These are phyloP conservation scores for Musa itinerans DNA, from an alignment of 176 grass and related monocot genomes.

Conservation along the genomic window DNA sequence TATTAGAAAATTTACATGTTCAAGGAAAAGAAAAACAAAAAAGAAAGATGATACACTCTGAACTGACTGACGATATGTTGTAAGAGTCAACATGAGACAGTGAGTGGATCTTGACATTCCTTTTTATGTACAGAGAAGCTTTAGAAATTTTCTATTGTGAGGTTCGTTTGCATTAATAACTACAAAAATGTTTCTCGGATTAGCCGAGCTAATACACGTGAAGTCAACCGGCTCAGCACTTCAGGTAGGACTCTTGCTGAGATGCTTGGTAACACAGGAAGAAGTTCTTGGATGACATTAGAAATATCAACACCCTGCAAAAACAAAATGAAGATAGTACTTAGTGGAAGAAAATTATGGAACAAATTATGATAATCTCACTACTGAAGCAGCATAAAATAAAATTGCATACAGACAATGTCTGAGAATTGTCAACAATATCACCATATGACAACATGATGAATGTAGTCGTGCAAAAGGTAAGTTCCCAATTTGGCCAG, in stretches of 20 bases:
- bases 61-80: neutral
- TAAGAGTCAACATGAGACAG: neutral
- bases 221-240: constrained; percentile 64
- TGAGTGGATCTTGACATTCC: neutral
- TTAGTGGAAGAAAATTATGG: neutral
- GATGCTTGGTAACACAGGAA: constrained; percentile 76
- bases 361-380: neutral
- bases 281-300: constrained; percentile 63
- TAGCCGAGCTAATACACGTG: constrained; percentile 65
- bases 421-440: too few species aligned
- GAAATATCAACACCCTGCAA: constrained; percentile 55
- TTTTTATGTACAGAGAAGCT: constrained; percentile 12
- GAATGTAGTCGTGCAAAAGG: too few species aligned
- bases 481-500: too few species aligned
- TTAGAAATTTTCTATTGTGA: constrained; percentile 17
- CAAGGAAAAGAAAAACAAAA: neutral
- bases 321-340: neutral
- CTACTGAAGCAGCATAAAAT: neutral
- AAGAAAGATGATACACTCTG: neutral
- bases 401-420: too few species aligned
- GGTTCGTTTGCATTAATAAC: neutral
- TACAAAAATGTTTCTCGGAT: constrained; percentile 78
- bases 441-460: too few species aligned
- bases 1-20: neutral
- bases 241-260: constrained; percentile 82